phyloP scores from a whole-genome alignment of 1,284 basidiomycete species.

The Fomes fomentarius region DNA sequence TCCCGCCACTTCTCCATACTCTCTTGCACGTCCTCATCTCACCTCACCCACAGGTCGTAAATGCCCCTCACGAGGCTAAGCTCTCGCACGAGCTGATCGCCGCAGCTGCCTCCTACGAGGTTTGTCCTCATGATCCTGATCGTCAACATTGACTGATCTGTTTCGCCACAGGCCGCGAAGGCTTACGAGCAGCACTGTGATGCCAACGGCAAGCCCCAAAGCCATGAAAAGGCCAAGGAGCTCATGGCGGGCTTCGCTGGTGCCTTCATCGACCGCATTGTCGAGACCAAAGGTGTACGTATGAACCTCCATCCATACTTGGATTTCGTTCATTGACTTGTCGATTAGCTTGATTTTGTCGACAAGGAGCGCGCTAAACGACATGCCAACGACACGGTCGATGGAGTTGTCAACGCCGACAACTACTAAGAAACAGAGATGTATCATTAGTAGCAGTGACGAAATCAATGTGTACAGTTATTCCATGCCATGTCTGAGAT shows the following conservation, averaged over 20 bases:
- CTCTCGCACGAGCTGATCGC: constrained; percentile 71
- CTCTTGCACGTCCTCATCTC: constrained; percentile 6
- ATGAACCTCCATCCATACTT: not conserved
- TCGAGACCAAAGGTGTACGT: constrained; percentile 48
- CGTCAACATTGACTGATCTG: not conserved
- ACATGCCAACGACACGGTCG: constrained; percentile 29
- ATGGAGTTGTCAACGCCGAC: constrained; percentile 25
- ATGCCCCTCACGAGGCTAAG: constrained; percentile 55
- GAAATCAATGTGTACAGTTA: too few relatives aligned
- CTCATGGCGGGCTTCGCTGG: constrained; percentile 46
- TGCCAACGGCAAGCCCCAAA: constrained; percentile 40
- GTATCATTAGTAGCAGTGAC: too few relatives aligned
- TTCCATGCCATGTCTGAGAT: too few relatives aligned
- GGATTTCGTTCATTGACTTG: not conserved
- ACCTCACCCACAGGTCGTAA: constrained; percentile 39
- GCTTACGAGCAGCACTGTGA: constrained; percentile 46
- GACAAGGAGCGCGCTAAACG: constrained; percentile 49
- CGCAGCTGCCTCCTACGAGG: constrained; percentile 56
- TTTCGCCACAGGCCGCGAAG: constrained; percentile 40
- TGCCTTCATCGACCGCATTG: constrained; percentile 47
- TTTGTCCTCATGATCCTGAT: constrained; percentile 6
- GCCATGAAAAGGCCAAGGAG: constrained; percentile 44
- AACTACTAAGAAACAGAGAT: constrained; percentile 26
- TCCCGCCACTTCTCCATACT: not conserved
- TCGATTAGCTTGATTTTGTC: constrained; percentile 40